These are phyloP conservation scores for Lachnum nothofagi DNA, from an alignment of 2,329 filamentous ascomycete genomes.

Conservation along the genomic window DNA sequence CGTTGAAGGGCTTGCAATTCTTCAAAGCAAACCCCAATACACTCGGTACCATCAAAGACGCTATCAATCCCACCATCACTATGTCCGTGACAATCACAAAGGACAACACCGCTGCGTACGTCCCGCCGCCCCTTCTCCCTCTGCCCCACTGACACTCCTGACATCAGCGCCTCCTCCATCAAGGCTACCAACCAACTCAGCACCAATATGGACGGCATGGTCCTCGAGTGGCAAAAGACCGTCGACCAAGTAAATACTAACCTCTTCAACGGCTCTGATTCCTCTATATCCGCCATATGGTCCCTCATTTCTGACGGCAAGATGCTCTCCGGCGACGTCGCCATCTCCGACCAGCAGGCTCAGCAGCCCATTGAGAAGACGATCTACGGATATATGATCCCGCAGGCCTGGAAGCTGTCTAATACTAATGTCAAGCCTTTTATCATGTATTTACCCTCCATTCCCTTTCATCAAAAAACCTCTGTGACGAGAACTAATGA, in stretches of 20 bases:
- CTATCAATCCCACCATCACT: neutral
- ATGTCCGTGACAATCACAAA: neutral
- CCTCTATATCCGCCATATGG: constrained; percentile 24
- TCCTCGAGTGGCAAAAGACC: neutral
- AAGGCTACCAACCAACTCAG: neutral
- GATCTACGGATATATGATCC: constrained; percentile 33
- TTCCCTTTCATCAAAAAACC: neutral
- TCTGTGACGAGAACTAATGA: neutral
- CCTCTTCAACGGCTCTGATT: constrained; percentile 27
- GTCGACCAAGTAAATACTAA: neutral
- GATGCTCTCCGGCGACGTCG: constrained; percentile 21
- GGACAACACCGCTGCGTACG: neutral
- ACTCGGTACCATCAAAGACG: neutral
- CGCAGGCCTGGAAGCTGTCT: constrained; percentile 30
- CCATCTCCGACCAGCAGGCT: constrained; percentile 3
- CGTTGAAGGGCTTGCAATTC: neutral
- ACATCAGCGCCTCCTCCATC: neutral
- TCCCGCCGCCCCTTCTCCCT: neutral
- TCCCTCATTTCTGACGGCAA: constrained; percentile 30
- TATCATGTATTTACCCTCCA: constrained; percentile 29
- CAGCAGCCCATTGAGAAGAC: constrained; percentile 20
- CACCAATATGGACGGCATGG: neutral
- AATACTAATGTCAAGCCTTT: constrained; percentile 26
- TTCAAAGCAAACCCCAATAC: neutral
- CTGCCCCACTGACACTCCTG: neutral